Base-by-base conservation (phyloP, 2,329 filamentous ascomycete species). In the Colletotrichum sp. region DNA sequence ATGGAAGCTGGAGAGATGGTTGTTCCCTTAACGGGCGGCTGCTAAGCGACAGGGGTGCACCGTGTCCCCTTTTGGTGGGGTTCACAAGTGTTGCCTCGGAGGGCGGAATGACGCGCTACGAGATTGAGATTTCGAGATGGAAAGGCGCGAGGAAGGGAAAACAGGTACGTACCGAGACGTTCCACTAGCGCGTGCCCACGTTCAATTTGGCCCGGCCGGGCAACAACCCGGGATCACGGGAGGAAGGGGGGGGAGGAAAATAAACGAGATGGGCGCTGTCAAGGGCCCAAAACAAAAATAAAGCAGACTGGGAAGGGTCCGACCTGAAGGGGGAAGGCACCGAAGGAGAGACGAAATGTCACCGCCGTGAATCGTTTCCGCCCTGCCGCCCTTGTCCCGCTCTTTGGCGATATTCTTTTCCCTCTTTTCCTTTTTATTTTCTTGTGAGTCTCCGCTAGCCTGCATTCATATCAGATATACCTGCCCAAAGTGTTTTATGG, bases 41-140 rank as follows among this genome's bases (percentile, higher is more conserved):
- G 49, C 68, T 66, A 39, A 64, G 55, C 39, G 32, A 68, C 69
- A 68, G 44, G 73, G 57, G 44, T 26, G 55, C 63, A 59, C 39
- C 55, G 68, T 70, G 68, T 70, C 24, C 44, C 68, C 69, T 30
- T 36, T 64, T 76, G 73, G 73, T 63, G 72, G 73, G 73, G 73
- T 72, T 59, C 57, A 36, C 15, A 36, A 44, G 39, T 44, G 39
- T 44, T 44, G 39, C 18, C 39, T 44, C 39, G 69, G 57, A 49
- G 24, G 8, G 69, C 69, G 69, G 69, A 57, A 76, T 76, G 73
- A 72, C 57, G 73, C 73, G 64, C 73, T 69, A 72, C 21, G 52
- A 8, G 21, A 60, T 2, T 16, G 24, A 32, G 52, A 21, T 57
- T 57, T 57, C 24, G 52, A 21, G 52, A 21, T 57, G 52, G 18